Evolutionary conservation across 768 basidiomycete genomes (phyloP), one percentile per base, ranked within the genome.

Genomic region (Suillus plorans): DNA sequence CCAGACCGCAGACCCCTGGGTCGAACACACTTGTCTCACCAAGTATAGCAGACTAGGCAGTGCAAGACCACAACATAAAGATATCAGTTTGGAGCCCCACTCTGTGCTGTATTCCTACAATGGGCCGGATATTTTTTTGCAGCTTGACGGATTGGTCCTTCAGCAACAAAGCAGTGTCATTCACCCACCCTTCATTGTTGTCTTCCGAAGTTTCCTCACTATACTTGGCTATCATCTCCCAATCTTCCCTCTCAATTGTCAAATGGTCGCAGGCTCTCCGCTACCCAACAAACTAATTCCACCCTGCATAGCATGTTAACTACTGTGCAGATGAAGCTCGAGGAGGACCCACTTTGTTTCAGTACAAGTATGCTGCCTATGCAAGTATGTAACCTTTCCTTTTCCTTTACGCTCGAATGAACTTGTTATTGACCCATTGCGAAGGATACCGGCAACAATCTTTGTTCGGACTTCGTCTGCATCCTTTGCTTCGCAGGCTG

Each of bases 281-380:
- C 12, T 0, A 80, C 73, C 81, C 78, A 81, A 0, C 66, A 62
- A 1, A 80, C 78, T 22, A 75, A 71, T 55, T 77, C 69, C 1
- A 69, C 75, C 44, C 74, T 77, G 37, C 47, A 64, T 47, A 2
- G 45, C 4, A 2, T 47, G 45, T 47, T 47, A 47, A 9, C 45
- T 47, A 47, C 2, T 47, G 45, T 4, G n/a, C 45, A n/a, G 8
- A n/a, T 47, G 45, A 47, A n/a, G n/a, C 45, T 47, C 6, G 45
- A 47, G 45, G 20, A n/a, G 25, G 25, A 28, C 64, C 57, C 42
- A 74, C 74, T 64, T 61, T n/a, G 63, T 69, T 55, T 74, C 68
- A 0, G 66, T 52, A 42, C 63, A 68, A 7, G 70, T 73, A 57
- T 75, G 74, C 45, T 67, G 68, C 5, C 62, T 22, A 62, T 74